Percentiles rank a stretch among this genome's conserved stretches.
phyloP scores from a whole-genome alignment of 441 rosid genomes.

The Raphanus hybrid region DNA sequence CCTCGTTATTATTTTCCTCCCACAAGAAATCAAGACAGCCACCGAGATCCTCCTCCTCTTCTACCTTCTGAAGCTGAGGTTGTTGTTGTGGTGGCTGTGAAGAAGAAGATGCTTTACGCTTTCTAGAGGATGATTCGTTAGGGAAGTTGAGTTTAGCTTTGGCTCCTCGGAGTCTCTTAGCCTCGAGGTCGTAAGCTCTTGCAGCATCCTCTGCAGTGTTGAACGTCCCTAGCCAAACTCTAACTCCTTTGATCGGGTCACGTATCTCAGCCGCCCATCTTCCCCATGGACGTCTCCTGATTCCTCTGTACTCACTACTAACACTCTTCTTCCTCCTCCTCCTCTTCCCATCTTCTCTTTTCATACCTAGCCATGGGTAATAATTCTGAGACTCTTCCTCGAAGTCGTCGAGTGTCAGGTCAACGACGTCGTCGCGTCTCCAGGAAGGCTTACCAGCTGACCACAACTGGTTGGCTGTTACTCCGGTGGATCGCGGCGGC shows the following conservation, averaged over 20 bases:
- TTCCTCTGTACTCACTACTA: no score
- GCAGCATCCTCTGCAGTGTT: no score
- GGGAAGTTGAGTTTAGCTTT: no score
- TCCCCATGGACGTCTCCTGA: no score
- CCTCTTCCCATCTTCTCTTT: constrained; percentile 47
- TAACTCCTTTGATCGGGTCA: no score
- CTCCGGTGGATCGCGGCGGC: not conserved
- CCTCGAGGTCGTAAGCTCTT: no score
- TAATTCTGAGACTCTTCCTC: not conserved
- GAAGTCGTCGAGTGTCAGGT: constrained; percentile 34
- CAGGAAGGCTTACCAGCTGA: constrained; percentile 1
- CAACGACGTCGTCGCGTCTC: constrained; percentile 10
- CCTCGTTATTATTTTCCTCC: constrained; percentile 12
- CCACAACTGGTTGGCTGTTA: no score
- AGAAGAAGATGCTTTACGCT: constrained; percentile 41
- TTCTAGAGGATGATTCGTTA: constrained; percentile 17
- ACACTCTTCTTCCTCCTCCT: not conserved
- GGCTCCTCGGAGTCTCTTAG: no score
- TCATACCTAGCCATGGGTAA: constrained; percentile 50
- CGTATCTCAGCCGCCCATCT: no score
- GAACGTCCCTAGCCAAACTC: no score
- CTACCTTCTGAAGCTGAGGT: no score
- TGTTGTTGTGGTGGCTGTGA: not conserved
- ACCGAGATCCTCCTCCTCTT: constrained; percentile 51
- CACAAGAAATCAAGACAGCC: no score